phyloP scores from a whole-genome alignment of 495 filamentous ascomycete species.

The Astrothelium subdiscretum region DNA sequence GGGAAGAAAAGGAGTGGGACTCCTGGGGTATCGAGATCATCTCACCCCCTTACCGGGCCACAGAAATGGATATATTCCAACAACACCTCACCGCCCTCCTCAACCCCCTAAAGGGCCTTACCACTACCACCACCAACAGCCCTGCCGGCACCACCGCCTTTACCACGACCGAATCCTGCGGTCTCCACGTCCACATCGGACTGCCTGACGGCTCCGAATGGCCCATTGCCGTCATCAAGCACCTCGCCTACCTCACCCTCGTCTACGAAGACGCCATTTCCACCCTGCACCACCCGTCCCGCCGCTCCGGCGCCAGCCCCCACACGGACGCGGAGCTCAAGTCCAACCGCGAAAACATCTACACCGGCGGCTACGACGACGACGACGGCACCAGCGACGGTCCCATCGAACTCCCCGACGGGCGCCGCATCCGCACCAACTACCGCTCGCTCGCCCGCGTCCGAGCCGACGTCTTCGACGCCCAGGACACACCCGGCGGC shows the following conservation, averaged over 20 bases:
- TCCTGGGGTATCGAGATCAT: constrained; percentile 20
- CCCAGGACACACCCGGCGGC: neutral
- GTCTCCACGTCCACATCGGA: constrained; percentile 21
- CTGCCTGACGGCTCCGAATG: constrained; percentile 7
- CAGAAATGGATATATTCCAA: neutral
- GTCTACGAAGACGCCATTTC: constrained; percentile 14
- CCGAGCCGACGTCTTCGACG: neutral
- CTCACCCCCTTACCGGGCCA: neutral
- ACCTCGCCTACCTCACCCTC: constrained; percentile 18
- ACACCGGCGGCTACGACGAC: neutral
- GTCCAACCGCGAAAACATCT: constrained; percentile 6
- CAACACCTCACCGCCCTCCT: constrained; percentile 6
- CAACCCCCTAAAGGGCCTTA: neutral
- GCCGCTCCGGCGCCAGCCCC: constrained; percentile 1
- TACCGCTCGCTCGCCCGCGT: neutral
- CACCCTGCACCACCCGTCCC: constrained; percentile 7
- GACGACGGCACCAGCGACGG: neutral
- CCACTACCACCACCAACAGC: neutral
- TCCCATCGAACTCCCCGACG: neutral
- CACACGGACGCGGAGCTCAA: neutral
- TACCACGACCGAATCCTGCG: constrained; percentile 10
- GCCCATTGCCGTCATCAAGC: constrained; percentile 14
- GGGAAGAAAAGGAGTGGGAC: constrained; percentile 11
- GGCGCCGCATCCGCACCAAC: neutral
- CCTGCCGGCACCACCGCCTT: neutral